phyloP scores from a whole-genome alignment of 2,329 filamentous ascomycete genomes.

The Geosmithia flava region DNA sequence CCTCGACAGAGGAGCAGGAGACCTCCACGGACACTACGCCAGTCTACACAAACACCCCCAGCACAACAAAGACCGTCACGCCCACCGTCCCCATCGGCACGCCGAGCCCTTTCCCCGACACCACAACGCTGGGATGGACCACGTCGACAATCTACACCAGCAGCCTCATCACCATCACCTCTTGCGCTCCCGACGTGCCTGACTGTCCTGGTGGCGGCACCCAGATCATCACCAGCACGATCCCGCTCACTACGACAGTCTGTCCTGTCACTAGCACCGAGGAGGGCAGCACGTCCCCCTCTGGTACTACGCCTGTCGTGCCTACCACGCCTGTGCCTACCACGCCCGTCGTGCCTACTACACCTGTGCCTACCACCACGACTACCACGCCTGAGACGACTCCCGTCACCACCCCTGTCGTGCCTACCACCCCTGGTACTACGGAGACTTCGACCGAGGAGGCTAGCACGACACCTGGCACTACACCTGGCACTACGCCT shows the following conservation, averaged over 20 bases:
- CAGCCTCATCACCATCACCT: conserved; percentile 10
- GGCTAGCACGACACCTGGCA: conserved; percentile 1
- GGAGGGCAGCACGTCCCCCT: conserved; percentile 2
- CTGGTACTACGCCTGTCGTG: conserved; percentile 3
- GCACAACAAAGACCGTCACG: conserved; percentile 3
- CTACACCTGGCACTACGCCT: conserved; percentile 15
- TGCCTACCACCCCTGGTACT: background rate
- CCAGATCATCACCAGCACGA: conserved; percentile 2
- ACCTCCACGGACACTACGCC: too few relatives aligned
- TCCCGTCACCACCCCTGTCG: background rate
- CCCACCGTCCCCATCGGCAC: conserved; percentile 4
- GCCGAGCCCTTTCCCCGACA: conserved; percentile 2
- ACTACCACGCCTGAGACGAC: background rate
- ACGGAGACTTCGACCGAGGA: background rate
- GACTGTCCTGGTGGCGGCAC: conserved; percentile 7
- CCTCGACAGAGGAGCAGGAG: background rate
- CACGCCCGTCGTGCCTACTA: conserved; percentile 1
- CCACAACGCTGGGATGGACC: conserved; percentile 2
- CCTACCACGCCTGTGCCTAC: background rate
- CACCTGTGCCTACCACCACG: conserved; percentile 3
- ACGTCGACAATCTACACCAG: conserved; percentile 11
- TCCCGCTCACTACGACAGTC: conserved; percentile 2
- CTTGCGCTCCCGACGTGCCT: conserved; percentile 3
- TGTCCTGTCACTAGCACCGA: conserved; percentile 1
- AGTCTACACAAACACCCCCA: too few relatives aligned